Conservation (phyloP, 768 basidiomycete species). For the Kwoniella mangroviensis region DNA sequence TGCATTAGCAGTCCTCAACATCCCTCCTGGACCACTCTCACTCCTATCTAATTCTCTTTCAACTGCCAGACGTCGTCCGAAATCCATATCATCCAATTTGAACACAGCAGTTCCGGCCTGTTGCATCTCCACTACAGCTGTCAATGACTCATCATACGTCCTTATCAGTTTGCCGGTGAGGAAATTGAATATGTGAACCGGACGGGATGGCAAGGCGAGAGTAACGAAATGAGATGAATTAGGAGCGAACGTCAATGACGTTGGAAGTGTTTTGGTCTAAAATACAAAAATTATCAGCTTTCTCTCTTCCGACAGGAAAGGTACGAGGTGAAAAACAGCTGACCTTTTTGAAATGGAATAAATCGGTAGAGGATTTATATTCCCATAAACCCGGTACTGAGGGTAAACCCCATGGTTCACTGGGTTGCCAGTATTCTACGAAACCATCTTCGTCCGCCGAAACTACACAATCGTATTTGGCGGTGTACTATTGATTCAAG, state of each 20-base stretch:
- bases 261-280: conserved; percentile 88
- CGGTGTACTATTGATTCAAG: conserved; percentile 71
- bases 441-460: conserved; percentile 95
- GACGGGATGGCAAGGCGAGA: conserved; percentile 85
- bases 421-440: conserved; percentile 93
- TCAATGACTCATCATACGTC: conserved; percentile 91
- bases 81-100: conserved; percentile 98
- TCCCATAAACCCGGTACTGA: conserved; percentile 80
- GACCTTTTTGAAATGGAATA: conserved; percentile 99
- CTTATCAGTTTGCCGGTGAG: conserved; percentile 84
- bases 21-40: conserved; percentile 63
- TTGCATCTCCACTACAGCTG: conserved; percentile 97
- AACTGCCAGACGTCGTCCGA: conserved; percentile 89
- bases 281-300: not conserved
- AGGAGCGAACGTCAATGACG: conserved; percentile 88
- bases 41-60: conserved; percentile 82
- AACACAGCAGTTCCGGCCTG: conserved; percentile 93
- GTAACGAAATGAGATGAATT: conserved; percentile 87
- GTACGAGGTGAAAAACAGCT: conserved; percentile 16
- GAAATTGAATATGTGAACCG: conserved; percentile 92
- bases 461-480: conserved; percentile 85
- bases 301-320: too few species aligned
- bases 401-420: conserved; percentile 84
- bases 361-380: conserved; percentile 86
- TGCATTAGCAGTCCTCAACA: conserved; percentile 72